Evolutionary conservation across 257 asterid species (phyloP), one percentile per base, ranked within the genome.

Genomic region (Marsdenia floribunda): DNA sequence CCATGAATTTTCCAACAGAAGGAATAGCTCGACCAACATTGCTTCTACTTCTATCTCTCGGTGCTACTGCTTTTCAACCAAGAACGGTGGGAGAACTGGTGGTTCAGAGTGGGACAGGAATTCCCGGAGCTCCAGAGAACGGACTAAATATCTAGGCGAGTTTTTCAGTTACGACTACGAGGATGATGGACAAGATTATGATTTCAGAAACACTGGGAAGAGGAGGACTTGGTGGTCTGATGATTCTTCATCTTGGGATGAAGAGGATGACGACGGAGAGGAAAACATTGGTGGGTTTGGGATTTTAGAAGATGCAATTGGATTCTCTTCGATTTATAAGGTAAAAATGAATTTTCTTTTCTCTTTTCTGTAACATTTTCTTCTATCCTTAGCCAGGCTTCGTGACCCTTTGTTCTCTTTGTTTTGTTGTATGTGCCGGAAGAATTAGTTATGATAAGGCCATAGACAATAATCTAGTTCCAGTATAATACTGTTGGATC

Each of bases 141-240:
- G 80, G 70, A 79, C 85, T 80, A 85, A 84, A 65, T 86, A 83
- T 73, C 74, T 69, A 6, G 87, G 84, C 74, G 78, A 85, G 68
- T 83, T 80, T 73, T 77, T 49, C 55, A 80, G 84, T 13, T 75
- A 78, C n/a, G 86, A 80, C 24, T 50, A 64, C 68, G 86, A 82
- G 50, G 88, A 84, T 11, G 90, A 85, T 9, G 89, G 12, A 11
- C 49, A 53, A 22, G 91, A 80, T 29, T 84, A 76, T 54, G 86
- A 88, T 67, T 88, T 83, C 74, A 82, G 86, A 57, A 85, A 68
- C 59, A 24, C 84, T 42, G 74, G 80, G 81, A 89, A 79, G 82
- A 81, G 73, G 89, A 83, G 96, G 84, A 73, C 24, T 77, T 90
- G 97, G 97, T 92, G 92, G 97, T 87, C 90, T 37, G 90, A 87